phyloP scores from a whole-genome alignment of 768 basidiomycete genomes.

The Macrolepiota albuminosa region DNA sequence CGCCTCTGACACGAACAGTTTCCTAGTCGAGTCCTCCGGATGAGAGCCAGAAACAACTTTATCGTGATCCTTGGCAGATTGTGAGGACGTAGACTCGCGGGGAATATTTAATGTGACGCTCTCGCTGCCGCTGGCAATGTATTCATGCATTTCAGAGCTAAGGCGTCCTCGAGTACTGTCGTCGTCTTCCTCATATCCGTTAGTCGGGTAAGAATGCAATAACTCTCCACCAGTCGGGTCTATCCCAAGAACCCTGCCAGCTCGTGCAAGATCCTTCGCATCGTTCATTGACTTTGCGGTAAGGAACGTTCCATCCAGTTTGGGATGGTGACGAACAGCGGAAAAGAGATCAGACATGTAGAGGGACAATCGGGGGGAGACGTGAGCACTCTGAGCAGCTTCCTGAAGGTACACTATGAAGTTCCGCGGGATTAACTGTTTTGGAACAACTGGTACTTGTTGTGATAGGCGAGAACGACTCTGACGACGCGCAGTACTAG shows the following conservation, averaged over 20 bases:
- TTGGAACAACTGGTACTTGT: conserved; percentile 22
- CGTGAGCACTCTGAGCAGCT: conserved; percentile 31
- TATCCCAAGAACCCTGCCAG: conserved; percentile 58
- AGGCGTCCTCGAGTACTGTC: conserved; percentile 1
- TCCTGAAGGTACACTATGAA: conserved; percentile 27
- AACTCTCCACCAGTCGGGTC: conserved; percentile 61
- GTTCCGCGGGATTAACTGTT: conserved; percentile 22
- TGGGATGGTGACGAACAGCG: conserved; percentile 66
- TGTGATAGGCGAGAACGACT: conserved; percentile 15
- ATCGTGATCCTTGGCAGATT: background rate
- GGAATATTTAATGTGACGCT: conserved; percentile 9
- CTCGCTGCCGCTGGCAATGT: conserved; percentile 15
- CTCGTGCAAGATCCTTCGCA: conserved; percentile 62
- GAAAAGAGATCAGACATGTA: conserved; percentile 73
- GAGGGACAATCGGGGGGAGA: conserved; percentile 49
- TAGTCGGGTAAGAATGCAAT: conserved; percentile 1
- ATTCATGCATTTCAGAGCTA: conserved; percentile 7
- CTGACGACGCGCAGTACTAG: conserved; percentile 12
- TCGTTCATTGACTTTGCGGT: conserved; percentile 58
- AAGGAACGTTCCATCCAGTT: conserved; percentile 65
- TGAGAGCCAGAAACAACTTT: background rate
- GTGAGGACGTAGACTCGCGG: conserved; percentile 9
- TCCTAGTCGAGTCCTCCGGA: conserved; percentile 16
- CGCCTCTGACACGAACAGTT: conserved; percentile 65
- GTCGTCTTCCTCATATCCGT: background rate